Conservation (phyloP, 108 stramenopile species). For the Skeletonema potamos region DNA sequence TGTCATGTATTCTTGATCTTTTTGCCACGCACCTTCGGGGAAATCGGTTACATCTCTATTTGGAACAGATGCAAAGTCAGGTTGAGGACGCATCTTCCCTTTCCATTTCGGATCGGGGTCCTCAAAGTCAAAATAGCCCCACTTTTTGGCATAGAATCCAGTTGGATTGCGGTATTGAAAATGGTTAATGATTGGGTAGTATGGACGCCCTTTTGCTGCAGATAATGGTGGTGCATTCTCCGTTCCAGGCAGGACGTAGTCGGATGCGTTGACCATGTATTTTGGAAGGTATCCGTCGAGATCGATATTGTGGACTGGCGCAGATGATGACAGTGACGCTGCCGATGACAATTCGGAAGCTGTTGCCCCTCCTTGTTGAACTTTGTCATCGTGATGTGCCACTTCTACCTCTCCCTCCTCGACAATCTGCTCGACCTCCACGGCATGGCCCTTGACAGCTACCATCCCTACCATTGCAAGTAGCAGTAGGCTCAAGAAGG, state of each 20-base stretch:
- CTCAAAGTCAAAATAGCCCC: slow-evolving; percentile 34
- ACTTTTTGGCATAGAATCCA: slow-evolving; percentile 14
- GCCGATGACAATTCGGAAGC: background rate
- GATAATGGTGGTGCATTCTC: slow-evolving; percentile 27
- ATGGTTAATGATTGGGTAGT: slow-evolving; percentile 32
- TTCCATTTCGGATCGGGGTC: slow-evolving; percentile 39
- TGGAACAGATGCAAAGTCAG: slow-evolving; percentile 16
- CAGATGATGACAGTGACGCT: background rate
- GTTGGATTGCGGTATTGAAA: slow-evolving; percentile 30
- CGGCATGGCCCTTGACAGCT: slow-evolving; percentile 12
- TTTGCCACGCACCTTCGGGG: slow-evolving; percentile 61
- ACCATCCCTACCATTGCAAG: slow-evolving; percentile 20
- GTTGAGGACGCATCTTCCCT: slow-evolving; percentile 31
- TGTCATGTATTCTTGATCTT: slow-evolving; percentile 55
- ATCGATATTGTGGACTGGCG: background rate
- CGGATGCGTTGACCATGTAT: slow-evolving; percentile 6
- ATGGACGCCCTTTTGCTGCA: slow-evolving; percentile 23
- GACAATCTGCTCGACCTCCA: slow-evolving; percentile 9
- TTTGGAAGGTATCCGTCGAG: slow-evolving; percentile 21
- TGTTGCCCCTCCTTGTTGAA: background rate
- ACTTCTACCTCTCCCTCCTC: slow-evolving; percentile 6
- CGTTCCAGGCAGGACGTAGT: slow-evolving; percentile 25
- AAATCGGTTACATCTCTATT: slow-evolving; percentile 49
- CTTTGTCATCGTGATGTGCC: background rate
- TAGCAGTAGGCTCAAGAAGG: slow-evolving; percentile 14